Base-by-base conservation (phyloP, 106 monocot species). In the Allium fistulosum region DNA sequence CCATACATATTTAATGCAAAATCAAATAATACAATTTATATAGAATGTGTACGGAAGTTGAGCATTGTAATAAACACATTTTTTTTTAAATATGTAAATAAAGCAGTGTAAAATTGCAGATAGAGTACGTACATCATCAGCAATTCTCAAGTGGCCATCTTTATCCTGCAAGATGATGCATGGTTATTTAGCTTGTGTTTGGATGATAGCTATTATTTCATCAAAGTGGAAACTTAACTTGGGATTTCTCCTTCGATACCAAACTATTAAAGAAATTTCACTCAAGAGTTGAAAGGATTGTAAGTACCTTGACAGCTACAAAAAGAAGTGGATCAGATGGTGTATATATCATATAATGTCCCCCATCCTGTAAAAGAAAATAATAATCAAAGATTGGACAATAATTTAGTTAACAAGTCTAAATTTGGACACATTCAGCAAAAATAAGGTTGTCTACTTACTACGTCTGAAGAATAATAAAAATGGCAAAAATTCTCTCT, bases 261-360 rank as follows among this genome's bases (percentile, higher is more conserved):
- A 37, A 37, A 37, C 0, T 37, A 37, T 37, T 5, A 37, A 37
- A 37, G 37, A 37, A 37, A 37, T 37, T 14, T 74, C 26, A 18
- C 22, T 17, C 3, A 22, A 51, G 28, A n/a, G 45, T 5, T 28
- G 49, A 59, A 48, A 67, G 47, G 61, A 65, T 7, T 16, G 7
- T 50, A 67, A 37, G 37, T 79, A 95, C 95, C 92, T 86, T 97
- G 27, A 84, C 74, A 63, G 88, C 88, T 74, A 97, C 88, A 75
- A 97, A 97, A 45, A 92, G 74, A 71, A 92, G 81, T 52, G 96
- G 96, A 78, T 97, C 96, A 58, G 87, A 88, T 69, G 96, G 96
- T 47, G 96, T 92, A 67, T 97, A 97, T 37, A 97, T 87, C 96
- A 97, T 97, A 69, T 92, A 97, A 75, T 97, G 86, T 17, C 84